Conservation (phyloP, 257 asterid genomes). For the Ophiorrhiza pumila region DNA sequence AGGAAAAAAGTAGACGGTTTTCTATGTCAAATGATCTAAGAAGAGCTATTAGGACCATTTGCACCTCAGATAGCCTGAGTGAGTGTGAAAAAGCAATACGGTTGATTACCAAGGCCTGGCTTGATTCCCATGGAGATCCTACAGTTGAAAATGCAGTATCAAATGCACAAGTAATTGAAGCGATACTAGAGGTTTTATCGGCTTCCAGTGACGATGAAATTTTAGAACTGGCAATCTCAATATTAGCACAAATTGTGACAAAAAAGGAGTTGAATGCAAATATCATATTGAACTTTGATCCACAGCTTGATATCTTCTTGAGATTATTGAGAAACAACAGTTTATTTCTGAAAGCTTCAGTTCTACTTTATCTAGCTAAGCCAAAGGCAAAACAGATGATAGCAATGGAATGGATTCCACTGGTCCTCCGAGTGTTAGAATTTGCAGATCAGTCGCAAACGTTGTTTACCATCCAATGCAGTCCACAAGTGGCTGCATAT, state of each 20-base stretch:
- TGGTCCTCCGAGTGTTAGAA: constrained; percentile 76
- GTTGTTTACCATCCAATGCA: constrained; percentile 47
- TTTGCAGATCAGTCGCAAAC: constrained; percentile 68
- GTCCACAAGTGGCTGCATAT: constrained; percentile 68
- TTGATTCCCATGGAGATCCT: constrained; percentile 41
- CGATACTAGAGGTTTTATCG: constrained; percentile 53
- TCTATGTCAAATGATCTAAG: constrained; percentile 24
- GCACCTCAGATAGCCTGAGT: constrained; percentile 52
- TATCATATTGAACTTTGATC: constrained; percentile 53
- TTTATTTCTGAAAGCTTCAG: constrained; percentile 72
- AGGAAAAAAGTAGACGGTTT: constrained; percentile 18
- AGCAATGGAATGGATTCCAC: constrained; percentile 63
- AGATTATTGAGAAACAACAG: constrained; percentile 54
- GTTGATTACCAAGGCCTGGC: constrained; percentile 53
- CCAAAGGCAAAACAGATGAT: constrained; percentile 76
- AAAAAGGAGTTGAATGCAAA: constrained; percentile 44
- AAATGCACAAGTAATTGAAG: constrained; percentile 47
- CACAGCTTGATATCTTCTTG: constrained; percentile 53
- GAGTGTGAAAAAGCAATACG: constrained; percentile 73
- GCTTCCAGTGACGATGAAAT: constrained; percentile 67
- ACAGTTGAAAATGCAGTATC: constrained; percentile 39
- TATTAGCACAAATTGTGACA: constrained; percentile 62
- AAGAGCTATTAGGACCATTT: constrained; percentile 43
- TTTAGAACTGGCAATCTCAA: constrained; percentile 62
- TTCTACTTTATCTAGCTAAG: constrained; percentile 51